Evolutionary conservation across 148 eudicot genomes (phyloP), one percentile per base, ranked within the genome.

Genomic region (Beta vulgaris): DNA sequence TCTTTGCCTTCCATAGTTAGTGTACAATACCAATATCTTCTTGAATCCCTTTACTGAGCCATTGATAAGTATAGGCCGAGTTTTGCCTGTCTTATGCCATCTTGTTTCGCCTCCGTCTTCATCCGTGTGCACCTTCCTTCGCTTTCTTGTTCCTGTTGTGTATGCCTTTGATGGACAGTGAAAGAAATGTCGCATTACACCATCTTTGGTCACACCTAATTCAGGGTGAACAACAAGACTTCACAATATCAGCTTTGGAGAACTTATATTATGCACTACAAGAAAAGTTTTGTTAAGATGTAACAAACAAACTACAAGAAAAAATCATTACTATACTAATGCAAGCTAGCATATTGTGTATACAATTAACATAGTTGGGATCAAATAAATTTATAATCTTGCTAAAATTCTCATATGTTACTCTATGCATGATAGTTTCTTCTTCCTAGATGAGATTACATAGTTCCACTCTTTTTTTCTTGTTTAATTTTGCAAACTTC

Each of bases 1-100:
- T 61, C 75, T 86, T 73, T 89, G 92, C 48, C 96, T 82, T 14
- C 99, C 97, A 65, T 89, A 92, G 87, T 92, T 95, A 16, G 97
- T 88, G 85, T 95, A 95, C 23, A 95, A 93, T 8, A 95, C 99
- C 3, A 95, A 79, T 42, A 95, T 95, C 80, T 95, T 95, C 80
- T 95, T 95, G 83, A 83, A 92, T 0, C 99, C 99, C 44, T 84
- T 88, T 18, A 88, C 76, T 23, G 2, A 26, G 3, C 93, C 92
- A 31, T 77, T 71, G 5, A 73, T 25, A 0, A 84, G 70, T 46
- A 95, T 81, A 2, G 98, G 88, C 40, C 98, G 73, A 1, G 98
- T 95, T 68, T 95, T 95, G 40, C 98, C 97, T 2, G 98, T 95
- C 79, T 95, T 95, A 77, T 95, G 98, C 98, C 98, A 95, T 66